Base-by-base conservation (phyloP, 2,329 filamentous ascomycete species). In the Cladosporium sp. region DNA sequence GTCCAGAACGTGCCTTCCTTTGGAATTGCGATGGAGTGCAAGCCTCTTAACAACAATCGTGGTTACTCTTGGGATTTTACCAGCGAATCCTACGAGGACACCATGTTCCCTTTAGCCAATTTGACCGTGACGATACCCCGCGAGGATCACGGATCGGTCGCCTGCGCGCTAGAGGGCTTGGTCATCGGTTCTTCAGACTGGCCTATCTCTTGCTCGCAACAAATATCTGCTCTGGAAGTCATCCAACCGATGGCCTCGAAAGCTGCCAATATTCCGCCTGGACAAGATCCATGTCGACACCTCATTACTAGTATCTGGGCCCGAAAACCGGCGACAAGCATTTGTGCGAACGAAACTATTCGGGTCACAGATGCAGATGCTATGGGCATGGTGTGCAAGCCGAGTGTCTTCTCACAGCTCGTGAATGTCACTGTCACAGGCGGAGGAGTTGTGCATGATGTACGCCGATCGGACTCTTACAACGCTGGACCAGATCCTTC, bases 241-340 rank as follows among this genome's bases (percentile, higher is more conserved):
- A 12, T 50, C n/a, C 12, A n/a, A 3, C 25, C 47, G 14, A n/a
- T 50, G 47, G 5, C n/a, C 28, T 30, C 28, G 28, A 30, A 5
- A 30, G 28, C 5, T 30, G 28, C 5, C 28, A 30, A 9, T 5
- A 5, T 30, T 30, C 28, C 5, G 28, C 28, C 5, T 5, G 28
- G 15, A 19, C n/a, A 40, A 17, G 45, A 49, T 34, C 22, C 45
- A 17, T 68, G 1, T 45, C 51, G 60, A 51, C 59, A 57, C 8
- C 47, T 70, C 4, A 37, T 72, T 1, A 36, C 70, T 1, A 30
- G 69, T 1, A 69, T 66, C 0, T 75, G 72, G 72, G 11, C 70
- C 0, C 63, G 73, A 1, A 47, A 47, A 17, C 14, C 52, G 8
- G 40, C 40, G 7, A 7, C 7, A 3, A 2, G 15, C 2, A 3